These are phyloP conservation scores for Sclerospora graminicola DNA, from an alignment of 352 stramenopile genomes.

Conservation along the genomic window DNA sequence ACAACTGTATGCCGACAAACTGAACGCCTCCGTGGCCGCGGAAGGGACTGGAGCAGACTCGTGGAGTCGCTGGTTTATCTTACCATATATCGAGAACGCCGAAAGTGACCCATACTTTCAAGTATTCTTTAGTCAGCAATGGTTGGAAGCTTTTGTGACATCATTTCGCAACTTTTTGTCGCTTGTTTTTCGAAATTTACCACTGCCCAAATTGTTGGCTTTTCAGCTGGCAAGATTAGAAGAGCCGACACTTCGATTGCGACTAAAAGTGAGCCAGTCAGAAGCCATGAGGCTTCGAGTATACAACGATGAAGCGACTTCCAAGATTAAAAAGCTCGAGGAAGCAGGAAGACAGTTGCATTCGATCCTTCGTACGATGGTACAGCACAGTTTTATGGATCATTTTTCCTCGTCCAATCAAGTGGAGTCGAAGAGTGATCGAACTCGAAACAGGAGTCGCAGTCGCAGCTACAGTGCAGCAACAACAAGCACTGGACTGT, in stretches of 20 bases:
- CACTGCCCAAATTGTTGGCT: conserved; percentile 65
- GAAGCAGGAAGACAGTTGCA: conserved; percentile 46
- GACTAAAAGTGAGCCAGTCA: conserved; percentile 54
- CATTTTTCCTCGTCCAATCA: conserved; percentile 29
- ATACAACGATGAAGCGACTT: conserved; percentile 33
- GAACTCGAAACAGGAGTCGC: conserved; percentile 16
- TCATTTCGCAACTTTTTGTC: conserved; percentile 75
- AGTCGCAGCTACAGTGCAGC: conserved; percentile 14
- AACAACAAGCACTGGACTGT: conserved; percentile 19
- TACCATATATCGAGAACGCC: conserved; percentile 66
- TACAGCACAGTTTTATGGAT: conserved; percentile 58
- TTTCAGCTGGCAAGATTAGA: conserved; percentile 61
- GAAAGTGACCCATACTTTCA: conserved; percentile 68
- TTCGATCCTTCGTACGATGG: conserved; percentile 48
- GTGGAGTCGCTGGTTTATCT: conserved; percentile 76
- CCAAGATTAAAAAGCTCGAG: conserved; percentile 58
- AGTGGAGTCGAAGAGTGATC: conserved; percentile 9
- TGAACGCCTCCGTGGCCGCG: conserved; percentile 33
- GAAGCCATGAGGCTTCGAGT: conserved; percentile 55
- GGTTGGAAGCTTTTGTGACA: conserved; percentile 58
- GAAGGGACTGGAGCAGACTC: conserved; percentile 23
- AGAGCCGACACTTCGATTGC: conserved; percentile 58
- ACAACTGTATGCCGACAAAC: conserved; percentile 48
- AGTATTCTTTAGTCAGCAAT: conserved; percentile 63
- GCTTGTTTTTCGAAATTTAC: conserved; percentile 62